These are phyloP conservation scores for Gentiana straminea DNA, from an alignment of 257 asterid species.

Conservation along the genomic window DNA sequence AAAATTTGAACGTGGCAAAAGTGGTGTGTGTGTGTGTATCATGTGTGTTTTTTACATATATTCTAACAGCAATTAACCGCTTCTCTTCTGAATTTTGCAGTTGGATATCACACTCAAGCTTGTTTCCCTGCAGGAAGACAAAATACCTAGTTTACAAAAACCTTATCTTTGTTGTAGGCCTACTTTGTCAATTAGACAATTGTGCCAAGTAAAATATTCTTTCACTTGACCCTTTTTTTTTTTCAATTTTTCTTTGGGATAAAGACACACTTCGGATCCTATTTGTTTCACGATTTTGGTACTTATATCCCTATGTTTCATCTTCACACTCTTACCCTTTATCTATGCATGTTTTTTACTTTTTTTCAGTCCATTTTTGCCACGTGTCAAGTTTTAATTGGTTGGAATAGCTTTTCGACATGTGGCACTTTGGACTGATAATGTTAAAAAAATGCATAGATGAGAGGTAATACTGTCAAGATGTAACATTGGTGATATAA, in stretches of 20 bases:
- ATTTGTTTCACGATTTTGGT: no score
- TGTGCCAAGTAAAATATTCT: conserved; percentile 48
- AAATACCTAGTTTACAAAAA: conserved; percentile 67
- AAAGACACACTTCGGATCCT: no score
- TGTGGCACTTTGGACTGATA: no score
- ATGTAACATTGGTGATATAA: no score
- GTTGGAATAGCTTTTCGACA: neutral
- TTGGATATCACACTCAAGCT: conserved; percentile 51
- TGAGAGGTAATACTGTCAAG: no score
- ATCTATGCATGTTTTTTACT: neutral
- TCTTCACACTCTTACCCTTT: neutral
- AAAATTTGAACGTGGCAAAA: neutral
- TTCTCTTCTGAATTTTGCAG: conserved; percentile 34
- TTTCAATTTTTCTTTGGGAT: no score
- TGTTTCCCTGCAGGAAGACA: conserved; percentile 51
- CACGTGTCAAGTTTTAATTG: no score
- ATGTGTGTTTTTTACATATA: no score
- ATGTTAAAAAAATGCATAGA: no score
- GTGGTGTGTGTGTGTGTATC: neutral
- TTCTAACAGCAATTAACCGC: neutral
- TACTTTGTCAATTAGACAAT: conserved; percentile 47
- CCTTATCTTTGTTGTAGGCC: conserved; percentile 74
- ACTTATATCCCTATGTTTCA: no score
- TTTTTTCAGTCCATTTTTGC: neutral
- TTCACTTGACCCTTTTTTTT: no score